These are phyloP conservation scores for Leishmania turanica DNA, from an alignment of 208 protist genomes.

Conservation along the genomic window DNA sequence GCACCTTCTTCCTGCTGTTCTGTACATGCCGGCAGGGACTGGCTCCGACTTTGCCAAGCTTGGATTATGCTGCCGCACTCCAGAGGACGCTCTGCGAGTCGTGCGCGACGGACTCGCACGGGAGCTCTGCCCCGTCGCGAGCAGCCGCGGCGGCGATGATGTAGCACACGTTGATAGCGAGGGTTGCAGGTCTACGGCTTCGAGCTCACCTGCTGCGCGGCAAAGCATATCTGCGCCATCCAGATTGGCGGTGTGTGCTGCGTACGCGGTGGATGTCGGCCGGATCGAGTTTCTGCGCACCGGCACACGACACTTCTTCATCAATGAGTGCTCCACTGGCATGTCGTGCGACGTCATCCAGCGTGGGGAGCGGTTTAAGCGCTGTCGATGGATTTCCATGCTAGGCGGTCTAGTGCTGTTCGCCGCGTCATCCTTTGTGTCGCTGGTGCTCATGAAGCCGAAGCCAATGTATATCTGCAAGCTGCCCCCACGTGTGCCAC, in stretches of 20 bases:
- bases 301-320: slow-evolving; percentile 64
- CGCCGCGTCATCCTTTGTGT: slow-evolving; percentile 47
- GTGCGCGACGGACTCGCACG: slow-evolving; percentile 24
- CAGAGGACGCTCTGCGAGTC: slow-evolving; percentile 40
- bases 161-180: not conserved
- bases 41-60: slow-evolving; percentile 80
- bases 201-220: not conserved
- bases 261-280: slow-evolving; percentile 64
- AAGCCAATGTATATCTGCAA: slow-evolving; percentile 43
- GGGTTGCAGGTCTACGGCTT: not conserved
- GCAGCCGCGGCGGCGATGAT: not conserved
- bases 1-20: slow-evolving; percentile 61
- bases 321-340: slow-evolving; percentile 83
- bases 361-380: slow-evolving; percentile 56
- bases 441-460: slow-evolving; percentile 54
- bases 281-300: slow-evolving; percentile 75
- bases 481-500: slow-evolving; percentile 23
- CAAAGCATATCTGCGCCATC: not conserved
- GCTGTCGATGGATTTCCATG: slow-evolving; percentile 32
- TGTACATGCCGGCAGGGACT: slow-evolving; percentile 73
- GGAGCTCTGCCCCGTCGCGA: not conserved
- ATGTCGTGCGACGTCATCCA: slow-evolving; percentile 84
- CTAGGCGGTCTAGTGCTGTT: slow-evolving; percentile 65
- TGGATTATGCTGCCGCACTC: slow-evolving; percentile 53
- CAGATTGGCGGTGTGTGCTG: not conserved